Base-by-base conservation (phyloP, 345 rosid species). In the Brassica juncea region DNA sequence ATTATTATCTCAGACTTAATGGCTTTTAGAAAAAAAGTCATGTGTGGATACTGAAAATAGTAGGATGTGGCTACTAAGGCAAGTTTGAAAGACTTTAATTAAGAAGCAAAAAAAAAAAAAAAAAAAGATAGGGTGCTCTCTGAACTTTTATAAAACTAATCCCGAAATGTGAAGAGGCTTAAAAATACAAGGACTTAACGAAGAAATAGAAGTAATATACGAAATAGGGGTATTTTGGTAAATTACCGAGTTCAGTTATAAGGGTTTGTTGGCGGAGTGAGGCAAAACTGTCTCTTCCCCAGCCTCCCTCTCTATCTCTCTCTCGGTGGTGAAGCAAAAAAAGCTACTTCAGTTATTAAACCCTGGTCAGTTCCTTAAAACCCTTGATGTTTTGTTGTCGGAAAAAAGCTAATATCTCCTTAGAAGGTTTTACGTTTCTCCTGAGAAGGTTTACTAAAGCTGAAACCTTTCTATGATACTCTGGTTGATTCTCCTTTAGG, bases 201-300 rank as follows among this genome's bases (percentile, higher is more conserved):
- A 19, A 9, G 2, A 65, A 65, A 34, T 65, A 34, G 1, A 65
- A 16, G 8, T 8, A 65, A 65, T 32, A 34, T 0, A 44, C 42
- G 19, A 44, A 14, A 27, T 8, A 68, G 8, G 72, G 72, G 16
- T 47, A 5, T 27, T 47, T 68, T 3, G 23, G 72, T 68, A 68
- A 68, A 68, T 44, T 15, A 3, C 2, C 2, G 60, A 47, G 25
- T 6, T 14, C 59, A 8, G 35, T 47, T 12, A 62, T 73, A 73
- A 66, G 66, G 74, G 62, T 68, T 76, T 68, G 63, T 76, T 68
- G 34, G 58, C 58, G 15, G 7, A 66, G 55, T 8, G 35, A 52
- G 10, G 64, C 79, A 4, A 35, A 65, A 16, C 49, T 0, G n/a
- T 44, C 35, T 12, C 35, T 25, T n/a, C 60, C 16, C 39, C 60